Conservation (phyloP, 2,329 filamentous ascomycete genomes). For the Beauveria varroae region DNA sequence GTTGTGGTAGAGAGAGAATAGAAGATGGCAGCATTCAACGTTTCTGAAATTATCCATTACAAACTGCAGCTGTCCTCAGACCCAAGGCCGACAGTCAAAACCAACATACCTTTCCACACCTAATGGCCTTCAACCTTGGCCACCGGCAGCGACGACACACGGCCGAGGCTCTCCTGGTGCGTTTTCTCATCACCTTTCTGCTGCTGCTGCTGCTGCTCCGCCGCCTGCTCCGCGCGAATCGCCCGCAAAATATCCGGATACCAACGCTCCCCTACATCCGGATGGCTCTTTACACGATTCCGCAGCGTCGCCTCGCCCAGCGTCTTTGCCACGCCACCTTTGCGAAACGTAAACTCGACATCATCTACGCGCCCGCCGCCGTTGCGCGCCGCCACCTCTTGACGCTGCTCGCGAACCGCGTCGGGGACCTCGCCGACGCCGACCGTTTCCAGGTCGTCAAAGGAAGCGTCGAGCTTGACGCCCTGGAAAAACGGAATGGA, state of each 20-base stretch:
- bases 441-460: constrained; percentile 63
- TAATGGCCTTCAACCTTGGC: constrained; percentile 26
- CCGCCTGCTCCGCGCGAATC: constrained; percentile 51
- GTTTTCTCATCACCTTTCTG: constrained; percentile 14
- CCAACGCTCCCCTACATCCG: constrained; percentile 78
- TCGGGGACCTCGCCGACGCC: constrained; percentile 54
- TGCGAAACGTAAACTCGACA: constrained; percentile 80
- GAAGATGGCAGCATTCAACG: not conserved
- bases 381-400: constrained; percentile 48
- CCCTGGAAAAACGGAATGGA: constrained; percentile 87
- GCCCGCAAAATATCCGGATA: constrained; percentile 56
- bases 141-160: constrained; percentile 6
- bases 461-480: constrained; percentile 69
- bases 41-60: not conserved
- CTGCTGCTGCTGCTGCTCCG: constrained; percentile 12
- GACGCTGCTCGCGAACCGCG: constrained; percentile 53
- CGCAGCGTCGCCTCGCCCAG: constrained; percentile 77
- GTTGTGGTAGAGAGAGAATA: constrained; percentile 2
- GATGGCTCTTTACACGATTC: constrained; percentile 81
- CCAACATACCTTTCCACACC: not conserved
- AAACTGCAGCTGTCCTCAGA: not conserved
- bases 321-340: constrained; percentile 56
- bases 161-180: constrained; percentile 13
- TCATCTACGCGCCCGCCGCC: constrained; percentile 59
- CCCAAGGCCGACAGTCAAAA: not conserved